Base-by-base conservation (phyloP, 495 filamentous ascomycete genomes). In the Daldinia vernicosa region DNA sequence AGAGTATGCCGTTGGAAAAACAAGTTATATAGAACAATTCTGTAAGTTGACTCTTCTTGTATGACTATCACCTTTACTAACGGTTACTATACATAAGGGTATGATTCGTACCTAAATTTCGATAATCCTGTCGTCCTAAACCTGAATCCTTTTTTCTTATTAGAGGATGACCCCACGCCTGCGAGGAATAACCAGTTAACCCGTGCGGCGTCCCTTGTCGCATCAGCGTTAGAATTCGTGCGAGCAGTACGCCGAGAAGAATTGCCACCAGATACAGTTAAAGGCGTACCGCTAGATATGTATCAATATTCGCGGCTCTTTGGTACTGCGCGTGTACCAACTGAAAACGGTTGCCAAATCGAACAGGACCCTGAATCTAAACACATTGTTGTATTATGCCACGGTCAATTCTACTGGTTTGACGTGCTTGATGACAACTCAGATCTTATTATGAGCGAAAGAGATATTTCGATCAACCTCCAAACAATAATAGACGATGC, bases 391-490 rank as follows among this genome's bases (percentile, higher is more conserved):
- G 92, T 98, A 26, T 83, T 98, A 78, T 97, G 93, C 75, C 92
- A 93, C 70, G 96, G 96, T 11, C 95, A 99, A 70, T 97, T 98
- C 80, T 99, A 99, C 75, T 99, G 95, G 95, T 99, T 98, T 74
- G 95, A 99, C 79, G 95, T 97, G 2, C 82, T 99, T 19, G 95
- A 99, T 71, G 92, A 95, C 72, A 95, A 97, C 76, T 90, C 91
- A 7, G 95, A 99, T 74, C 81, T 96, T 56, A 97, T 99, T 80
- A 98, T 98, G 94, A 95, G 89, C 1, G 95, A 99, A 81, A 94
- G 93, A 75, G 95, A 99, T 79, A 87, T 99, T 51, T 88, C 92
- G 5, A 85, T 97, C 71, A 99, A 99, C 75, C 83, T 99, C 40
- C 91, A 96, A 72, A 95, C 94, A 26, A 93, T 98, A 66, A 85